Base-by-base conservation (phyloP, 768 basidiomycete species). In the Pilatotrama ljubarskyi region DNA sequence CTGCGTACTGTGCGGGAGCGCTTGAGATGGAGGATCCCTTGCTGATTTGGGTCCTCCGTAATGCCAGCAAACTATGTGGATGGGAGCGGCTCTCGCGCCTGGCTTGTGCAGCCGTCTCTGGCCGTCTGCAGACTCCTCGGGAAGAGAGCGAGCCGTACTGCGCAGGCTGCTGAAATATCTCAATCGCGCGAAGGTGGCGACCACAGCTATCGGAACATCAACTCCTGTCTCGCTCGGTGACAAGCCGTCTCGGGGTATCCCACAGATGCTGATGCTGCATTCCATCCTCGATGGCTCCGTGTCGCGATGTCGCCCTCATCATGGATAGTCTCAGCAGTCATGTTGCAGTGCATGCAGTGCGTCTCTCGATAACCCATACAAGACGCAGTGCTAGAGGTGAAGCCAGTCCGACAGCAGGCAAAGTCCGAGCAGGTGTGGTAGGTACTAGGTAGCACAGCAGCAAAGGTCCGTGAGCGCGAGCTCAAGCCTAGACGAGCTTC, bases 401-500 rank as follows among this genome's bases (percentile, higher is more conserved):
- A 59, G 58, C 58, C 41, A 52, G 58, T 59, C 58, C 50, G 50
- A 44, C 17, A 41, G 48, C 48, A 43, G 49, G 49, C 56, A 29
- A 10, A 44, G 42, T 46, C 48, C 48, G 13, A 41, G 52, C 40
- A 36, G 22, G 32, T 32, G 37, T 42, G 47, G 29, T 32, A 32
- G 29, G 29, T 32, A 32, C 29, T 32, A 32, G 6, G 51, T 13
- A 40, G 38, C 42, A 49, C 10, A 57, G 43, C 37, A 41, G 43
- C 29, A 43, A 37, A 18, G 11, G 48, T 50, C 47, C 42, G 50
- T 44, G 41, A 29, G 42, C 7, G 36, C 58, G 29, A 20, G 44
- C 22, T 24, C 61, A 22, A 55, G 55, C 49, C 62, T 70, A 79
- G 11, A 76, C 74, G 53, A 84, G 76, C 66, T 82, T 78, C 22